phyloP scores from a whole-genome alignment of 208 protist genomes.

The Leptomonas seymouri region DNA sequence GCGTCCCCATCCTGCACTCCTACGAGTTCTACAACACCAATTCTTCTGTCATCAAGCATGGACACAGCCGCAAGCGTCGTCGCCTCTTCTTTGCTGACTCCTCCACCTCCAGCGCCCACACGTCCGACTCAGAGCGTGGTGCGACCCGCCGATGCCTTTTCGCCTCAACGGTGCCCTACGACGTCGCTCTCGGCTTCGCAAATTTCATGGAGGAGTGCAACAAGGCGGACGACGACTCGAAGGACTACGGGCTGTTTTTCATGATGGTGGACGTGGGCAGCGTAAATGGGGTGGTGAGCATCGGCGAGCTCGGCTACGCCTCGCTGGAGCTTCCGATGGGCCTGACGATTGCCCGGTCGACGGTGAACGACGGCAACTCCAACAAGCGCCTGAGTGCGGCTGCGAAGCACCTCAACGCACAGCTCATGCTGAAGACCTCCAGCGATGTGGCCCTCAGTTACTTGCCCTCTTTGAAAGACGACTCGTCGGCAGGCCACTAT shows the following conservation, averaged over 20 bases:
- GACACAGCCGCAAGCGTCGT: conserved; percentile 11
- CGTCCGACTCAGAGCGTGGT: conserved; percentile 10
- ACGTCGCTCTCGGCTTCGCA: conserved; percentile 51
- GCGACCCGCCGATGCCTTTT: conserved; percentile 17
- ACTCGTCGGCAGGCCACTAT: conserved; percentile 29
- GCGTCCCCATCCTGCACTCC: conserved; percentile 15
- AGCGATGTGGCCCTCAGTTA: conserved; percentile 30
- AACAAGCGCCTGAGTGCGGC: conserved; percentile 68
- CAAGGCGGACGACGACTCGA: conserved; percentile 58
- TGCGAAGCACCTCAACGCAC: conserved; percentile 41
- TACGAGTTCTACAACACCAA: conserved; percentile 14
- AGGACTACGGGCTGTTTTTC: conserved; percentile 84
- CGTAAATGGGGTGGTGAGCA: conserved; percentile 46
- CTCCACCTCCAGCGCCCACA: not conserved
- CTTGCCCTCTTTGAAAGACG: conserved; percentile 10
- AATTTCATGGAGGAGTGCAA: conserved; percentile 67
- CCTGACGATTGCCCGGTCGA: conserved; percentile 60
- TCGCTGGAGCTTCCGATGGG: conserved; percentile 66
- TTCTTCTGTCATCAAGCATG: not conserved
- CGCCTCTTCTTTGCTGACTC: conserved; percentile 25
- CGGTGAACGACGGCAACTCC: conserved; percentile 86
- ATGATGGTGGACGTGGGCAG: conserved; percentile 38
- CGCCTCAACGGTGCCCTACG: conserved; percentile 44
- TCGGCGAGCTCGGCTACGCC: conserved; percentile 58
- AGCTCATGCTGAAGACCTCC: conserved; percentile 39